Evolutionary conservation across 2,329 filamentous ascomycete genomes (phyloP), one percentile per base, ranked within the genome.

Genomic region (Clonostachys rosea): DNA sequence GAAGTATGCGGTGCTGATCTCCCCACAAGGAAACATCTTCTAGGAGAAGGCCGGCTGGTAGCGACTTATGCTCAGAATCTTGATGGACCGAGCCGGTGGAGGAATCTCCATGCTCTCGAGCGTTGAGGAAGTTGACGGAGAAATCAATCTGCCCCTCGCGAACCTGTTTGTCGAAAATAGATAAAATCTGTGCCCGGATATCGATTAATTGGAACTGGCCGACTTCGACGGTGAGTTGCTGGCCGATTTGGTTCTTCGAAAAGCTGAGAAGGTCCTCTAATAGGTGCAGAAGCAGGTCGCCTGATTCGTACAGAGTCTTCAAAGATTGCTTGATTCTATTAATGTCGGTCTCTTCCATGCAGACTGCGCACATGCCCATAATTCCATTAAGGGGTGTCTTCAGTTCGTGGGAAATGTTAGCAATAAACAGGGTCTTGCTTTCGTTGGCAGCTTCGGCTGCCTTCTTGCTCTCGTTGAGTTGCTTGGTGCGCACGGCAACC

Each of bases 371-470:
- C 86, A 96, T 94, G 49, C 94, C 94, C 58, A 99, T 75, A 43
- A 97, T 96, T 12, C 92, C 94, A 60, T 97, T 97, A 48, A 97
- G 76, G 0, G 94, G 94, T 2, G 94, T 99, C 62, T 96, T 95
- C 35, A 99, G 75, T 64, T 97, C 81, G 56, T 85, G 82, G 1
- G 83, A 86, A 44, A 97, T 96, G 58, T 97, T 97, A 16, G 94
- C 94, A 52, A 99, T 95, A 69, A 97, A 97, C 9, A 97, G 75
- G 0, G 94, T 97, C 70, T 99, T 99, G 74, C 89, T 95, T 67
- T 96, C 89, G 57, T 96, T 96, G 5, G 91, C 91, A n/a, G 89
- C 87, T 65, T 96, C 91, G 2, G 91, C 91, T 2, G 90, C 89
- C 68, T 90, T 89, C 64, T 96, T 96, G 70, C 87, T 95, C 51